Evolutionary conservation across 345 rosid species (phyloP), one percentile per base, ranked within the genome.

Genomic region (Moricandia arvensis): DNA sequence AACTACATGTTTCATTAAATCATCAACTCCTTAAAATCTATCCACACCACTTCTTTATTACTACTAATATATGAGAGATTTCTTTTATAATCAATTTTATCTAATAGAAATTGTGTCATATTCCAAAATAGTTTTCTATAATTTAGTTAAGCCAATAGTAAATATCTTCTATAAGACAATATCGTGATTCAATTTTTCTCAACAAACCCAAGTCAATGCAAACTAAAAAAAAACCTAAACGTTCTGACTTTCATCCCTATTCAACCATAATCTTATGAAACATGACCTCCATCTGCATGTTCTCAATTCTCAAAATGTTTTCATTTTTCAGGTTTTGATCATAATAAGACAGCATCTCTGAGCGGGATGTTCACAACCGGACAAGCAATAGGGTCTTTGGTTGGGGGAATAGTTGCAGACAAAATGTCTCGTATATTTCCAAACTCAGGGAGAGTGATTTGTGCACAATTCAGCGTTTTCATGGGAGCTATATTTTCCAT

Each of bases 381-480:
- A 54, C 87, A 93, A 10, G 87, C 98, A 21, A 8, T 85, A 26
- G 98, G 98, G 18, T 85, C 83, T 24, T 80, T 90, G 17, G 2
- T 87, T 0, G 98, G 98, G 7, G 98, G 97, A 59, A 6, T 93
- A 38, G 71, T 87, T 55, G 98, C 96, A 6, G 96, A 93, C 76
- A 79, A 86, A 38, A 51, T 89, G 60, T 87, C 93, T 17, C 83
- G 2, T 3, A 5, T 31, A 2, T 93, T 83, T 66, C 96, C 97
- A 6, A 79, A 88, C 63, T 84, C 94, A 0, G 98, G 93, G 1
- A 88, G 94, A 16, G 70, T 89, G n/a, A 80, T 93, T 63, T 91
- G 98, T n/a, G 98, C 98, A 0, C 97, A 93, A 74, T 88, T 93
- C 85, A 93, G 96, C 24, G 88, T 94, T 53, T 78, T 84, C 76